Evolutionary conservation across 2,329 filamentous ascomycete genomes (phyloP), one percentile per base, ranked within the genome.

Genomic region (Epichloe uncinata): DNA sequence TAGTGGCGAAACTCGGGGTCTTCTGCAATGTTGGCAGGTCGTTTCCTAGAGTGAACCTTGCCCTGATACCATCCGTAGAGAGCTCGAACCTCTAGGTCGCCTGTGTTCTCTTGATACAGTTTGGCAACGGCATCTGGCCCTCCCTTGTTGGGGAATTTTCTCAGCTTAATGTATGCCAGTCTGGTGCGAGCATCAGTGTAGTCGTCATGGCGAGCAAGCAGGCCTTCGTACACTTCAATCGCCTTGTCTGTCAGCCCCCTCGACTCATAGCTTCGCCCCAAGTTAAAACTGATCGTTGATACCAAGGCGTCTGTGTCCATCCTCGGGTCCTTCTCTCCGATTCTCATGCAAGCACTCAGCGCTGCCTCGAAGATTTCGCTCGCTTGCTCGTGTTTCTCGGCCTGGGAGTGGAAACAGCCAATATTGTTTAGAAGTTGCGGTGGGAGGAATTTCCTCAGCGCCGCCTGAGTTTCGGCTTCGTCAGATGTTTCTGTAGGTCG

Each of bases 371-470:
- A 98, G 69, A 94, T 78, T 47, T 91, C 84, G 56, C 87, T 84
- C 20, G 93, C 90, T 53, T 81, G 74, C 18, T 84, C 80, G 55
- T 85, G 82, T 62, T 88, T 89, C 58, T 95, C 89, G 2, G 82
- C 77, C 62, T 95, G 89, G 57, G 88, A 96, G 57, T 95, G 81
- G 68, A 97, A 97, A 66, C 90, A 96, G 5, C 87, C 93, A 63
- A 97, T 95, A 64, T 98, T 98, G 73, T 97, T 98, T 42, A 98
- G 76, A 2, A 97, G 74, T 61, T 95, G 89, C 4, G 93, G 93
- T 1, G 90, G 87, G 1, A 98, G 72, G 52, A 84, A 75, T 61
- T 90, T 86, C 49, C 89, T 82, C 30, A 95, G 73, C n/a, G 75
- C 73, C 20, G 72, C 71, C 50, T 78, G 77, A 50, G 79, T 68